Base-by-base conservation (phyloP, 345 rosid species). In the Hypericum androsaemum region DNA sequence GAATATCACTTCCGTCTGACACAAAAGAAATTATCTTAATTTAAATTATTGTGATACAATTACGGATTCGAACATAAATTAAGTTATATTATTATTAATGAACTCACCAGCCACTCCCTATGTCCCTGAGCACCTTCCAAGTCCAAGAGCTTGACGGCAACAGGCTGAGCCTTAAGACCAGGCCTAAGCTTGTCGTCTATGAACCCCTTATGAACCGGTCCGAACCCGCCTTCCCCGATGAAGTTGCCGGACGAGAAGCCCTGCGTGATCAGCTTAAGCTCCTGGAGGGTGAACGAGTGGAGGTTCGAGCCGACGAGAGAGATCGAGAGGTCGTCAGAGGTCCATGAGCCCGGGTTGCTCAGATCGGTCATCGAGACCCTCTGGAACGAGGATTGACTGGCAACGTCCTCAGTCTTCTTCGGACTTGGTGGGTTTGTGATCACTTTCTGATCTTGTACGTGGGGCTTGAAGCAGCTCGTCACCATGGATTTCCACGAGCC, bases 151-250 rank as follows among this genome's bases (percentile, higher is more conserved):
- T 88, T 88, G 37, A 84, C 89, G 13, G 96, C 94, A 32, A 84
- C 88, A 12, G 86, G 77, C 55, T 80, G 94, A 43, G 89, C 69
- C 51, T 64, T 62, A 57, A 77, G 59, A 39, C 86, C 88, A 0
- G 71, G 83, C 61, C 74, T 68, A 16, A 80, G 52, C 56, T 74
- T 78, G 54, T 75, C 84, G 62, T 77, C 80, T 5, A 78, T 22
- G 35, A 81, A 82, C 14, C 94, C 96, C 57, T 88, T 84, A 61
- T 78, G 74, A 47, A 88, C 94, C 0, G 79, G 85, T 2, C 96
- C 94, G 35, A 88, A 84, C 51, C 94, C 88, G 6, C 94, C 96
- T 75, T 80, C 82, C 0, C 94, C 96, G 5, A 84, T 66, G 51
- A 84, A 58, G 53, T 78, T 84, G 68, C 67, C 65, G 60, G 80